Percentiles rank a stretch among this genome's conserved stretches.
These are phyloP conservation scores for Paramyrothecium roridum DNA, from an alignment of 2,329 filamentous ascomycete species.

Conservation along the genomic window DNA sequence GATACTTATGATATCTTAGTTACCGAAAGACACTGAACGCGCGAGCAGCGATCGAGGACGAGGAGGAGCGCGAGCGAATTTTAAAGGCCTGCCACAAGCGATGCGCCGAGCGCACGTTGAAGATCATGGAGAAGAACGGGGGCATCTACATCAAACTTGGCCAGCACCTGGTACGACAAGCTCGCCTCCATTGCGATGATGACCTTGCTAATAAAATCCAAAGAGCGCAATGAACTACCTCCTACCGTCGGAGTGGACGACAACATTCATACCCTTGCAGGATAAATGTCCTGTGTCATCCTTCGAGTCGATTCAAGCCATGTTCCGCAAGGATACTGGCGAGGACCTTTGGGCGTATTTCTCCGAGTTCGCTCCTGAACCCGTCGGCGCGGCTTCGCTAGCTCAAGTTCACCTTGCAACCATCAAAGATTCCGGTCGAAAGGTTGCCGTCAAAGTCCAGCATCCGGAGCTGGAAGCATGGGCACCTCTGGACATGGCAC, in stretches of 20 bases:
- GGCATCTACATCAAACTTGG: slow-evolving; percentile 98
- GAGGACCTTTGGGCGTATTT: slow-evolving; percentile 78
- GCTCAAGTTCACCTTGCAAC: slow-evolving; percentile 92
- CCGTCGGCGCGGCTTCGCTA: slow-evolving; percentile 89
- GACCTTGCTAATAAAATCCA: slow-evolving; percentile 15
- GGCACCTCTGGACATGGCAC: slow-evolving; percentile 79
- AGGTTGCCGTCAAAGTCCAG: slow-evolving; percentile 94
- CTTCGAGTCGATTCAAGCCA: slow-evolving; percentile 77
- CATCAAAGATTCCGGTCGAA: slow-evolving; percentile 75
- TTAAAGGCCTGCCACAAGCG: slow-evolving; percentile 85
- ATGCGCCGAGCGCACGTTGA: slow-evolving; percentile 83
- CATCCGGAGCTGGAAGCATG: slow-evolving; percentile 88
- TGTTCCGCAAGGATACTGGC: slow-evolving; percentile 85
- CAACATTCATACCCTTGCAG: slow-evolving; percentile 92
- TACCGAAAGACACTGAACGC: slow-evolving; percentile 82
- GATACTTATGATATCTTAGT: slow-evolving; percentile 40
- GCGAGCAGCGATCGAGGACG: slow-evolving; percentile 58
- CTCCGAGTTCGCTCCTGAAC: slow-evolving; percentile 73
- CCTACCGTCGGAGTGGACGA: slow-evolving; percentile 86
- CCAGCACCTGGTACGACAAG: slow-evolving; percentile 69
- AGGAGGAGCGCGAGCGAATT: slow-evolving; percentile 61
- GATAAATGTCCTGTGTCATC: slow-evolving; percentile 94
- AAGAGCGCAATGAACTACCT: slow-evolving; percentile 94
- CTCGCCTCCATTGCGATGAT: background rate
- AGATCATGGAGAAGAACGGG: slow-evolving; percentile 89